These are phyloP conservation scores for Kwoniella dejecticola DNA, from an alignment of 768 basidiomycete species.

Conservation along the genomic window DNA sequence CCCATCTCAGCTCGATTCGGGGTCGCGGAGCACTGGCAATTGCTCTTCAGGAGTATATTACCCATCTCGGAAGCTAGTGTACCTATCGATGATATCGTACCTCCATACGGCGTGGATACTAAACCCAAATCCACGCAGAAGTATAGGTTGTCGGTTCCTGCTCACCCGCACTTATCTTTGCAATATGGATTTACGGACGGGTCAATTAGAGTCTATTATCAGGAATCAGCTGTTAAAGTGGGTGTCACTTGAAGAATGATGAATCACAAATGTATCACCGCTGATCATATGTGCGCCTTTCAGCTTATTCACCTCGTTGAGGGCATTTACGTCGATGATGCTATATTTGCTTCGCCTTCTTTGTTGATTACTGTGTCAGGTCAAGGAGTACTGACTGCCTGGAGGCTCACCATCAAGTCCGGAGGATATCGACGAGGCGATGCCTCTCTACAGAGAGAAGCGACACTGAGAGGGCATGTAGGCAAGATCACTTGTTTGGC, in stretches of 20 bases:
- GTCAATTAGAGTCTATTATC: slow-evolving; percentile 43
- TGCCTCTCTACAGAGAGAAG: slow-evolving; percentile 59
- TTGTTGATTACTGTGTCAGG: slow-evolving; percentile 77
- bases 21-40: slow-evolving; percentile 78
- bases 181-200: slow-evolving; percentile 50
- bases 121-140: slow-evolving; percentile 30
- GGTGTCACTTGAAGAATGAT: neutral
- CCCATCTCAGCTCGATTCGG: slow-evolving; percentile 73
- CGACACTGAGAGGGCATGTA: slow-evolving; percentile 79
- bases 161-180: slow-evolving; percentile 33
- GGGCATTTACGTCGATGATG: slow-evolving; percentile 70
- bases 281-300: neutral
- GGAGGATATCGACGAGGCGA: slow-evolving; percentile 42
- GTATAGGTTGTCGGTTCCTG: slow-evolving; percentile 34
- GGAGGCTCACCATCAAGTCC: slow-evolving; percentile 64
- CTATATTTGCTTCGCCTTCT: slow-evolving; percentile 71
- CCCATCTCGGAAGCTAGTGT: slow-evolving; percentile 41
- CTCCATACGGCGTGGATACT: slow-evolving; percentile 18
- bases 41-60: slow-evolving; percentile 47
- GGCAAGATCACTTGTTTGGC: slow-evolving; percentile 68
- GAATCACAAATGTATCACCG: neutral
- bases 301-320: slow-evolving; percentile 78
- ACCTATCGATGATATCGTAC: slow-evolving; percentile 32
- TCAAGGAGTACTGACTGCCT: slow-evolving; percentile 79
- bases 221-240: slow-evolving; percentile 27